phyloP scores from a whole-genome alignment of 352 stramenopile species.

The Globisporangium sylvaticum region DNA sequence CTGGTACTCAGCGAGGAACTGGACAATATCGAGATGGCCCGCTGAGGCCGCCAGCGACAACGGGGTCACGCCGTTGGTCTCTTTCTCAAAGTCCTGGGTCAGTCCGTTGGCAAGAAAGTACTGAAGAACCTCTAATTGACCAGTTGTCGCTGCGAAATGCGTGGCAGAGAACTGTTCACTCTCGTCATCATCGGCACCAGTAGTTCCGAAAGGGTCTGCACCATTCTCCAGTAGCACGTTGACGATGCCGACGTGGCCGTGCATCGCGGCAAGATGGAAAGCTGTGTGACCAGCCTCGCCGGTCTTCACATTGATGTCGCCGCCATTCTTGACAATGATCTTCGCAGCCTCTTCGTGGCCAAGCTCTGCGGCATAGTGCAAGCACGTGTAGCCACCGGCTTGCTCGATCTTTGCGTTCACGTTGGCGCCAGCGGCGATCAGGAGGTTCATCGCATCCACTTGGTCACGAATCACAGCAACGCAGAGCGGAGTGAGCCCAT shows the following conservation, averaged over 20 bases:
- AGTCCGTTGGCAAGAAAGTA: not conserved
- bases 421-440: constrained; percentile 3
- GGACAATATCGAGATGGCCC: not conserved
- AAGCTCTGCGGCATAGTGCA: constrained; percentile 16
- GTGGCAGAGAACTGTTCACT: not conserved
- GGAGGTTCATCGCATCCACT: not conserved
- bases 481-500: constrained; percentile 10
- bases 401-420: not conserved
- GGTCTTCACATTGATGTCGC: not conserved
- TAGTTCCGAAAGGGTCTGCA: not conserved
- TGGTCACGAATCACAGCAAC: constrained; percentile 3
- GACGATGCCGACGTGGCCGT: constrained; percentile 20
- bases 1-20: constrained; percentile 8
- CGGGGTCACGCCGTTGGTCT: constrained; percentile 6
- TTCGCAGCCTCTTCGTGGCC: constrained; percentile 2
- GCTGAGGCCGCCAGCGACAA: constrained; percentile 9
- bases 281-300: not conserved
- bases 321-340: not conserved
- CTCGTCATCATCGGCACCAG: not conserved
- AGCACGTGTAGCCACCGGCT: not conserved
- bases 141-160: constrained; percentile 6
- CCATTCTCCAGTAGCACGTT: constrained; percentile 18
- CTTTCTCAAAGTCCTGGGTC: constrained; percentile 1
- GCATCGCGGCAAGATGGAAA: constrained; percentile 23
- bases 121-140: constrained; percentile 1